These are phyloP conservation scores for Mycena leptocephala DNA, from an alignment of 768 basidiomycete genomes.

Conservation along the genomic window DNA sequence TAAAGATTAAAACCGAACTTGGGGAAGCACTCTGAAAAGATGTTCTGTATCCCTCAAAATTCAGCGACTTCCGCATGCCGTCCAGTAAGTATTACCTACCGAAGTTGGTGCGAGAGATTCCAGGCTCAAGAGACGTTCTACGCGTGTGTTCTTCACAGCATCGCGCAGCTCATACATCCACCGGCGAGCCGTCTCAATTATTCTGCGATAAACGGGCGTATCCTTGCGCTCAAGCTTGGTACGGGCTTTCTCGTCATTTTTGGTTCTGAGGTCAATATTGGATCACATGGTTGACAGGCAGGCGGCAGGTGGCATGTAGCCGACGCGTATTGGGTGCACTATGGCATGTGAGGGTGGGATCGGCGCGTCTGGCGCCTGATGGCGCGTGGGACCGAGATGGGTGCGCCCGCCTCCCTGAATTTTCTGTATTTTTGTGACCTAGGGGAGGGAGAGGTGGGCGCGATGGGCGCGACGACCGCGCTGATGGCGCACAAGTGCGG, in stretches of 20 bases:
- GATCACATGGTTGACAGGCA: too few species aligned
- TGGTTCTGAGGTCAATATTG: slow-evolving; percentile 43
- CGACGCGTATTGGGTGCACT: too few species aligned
- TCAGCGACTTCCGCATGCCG: neutral
- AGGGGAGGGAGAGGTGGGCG: too few species aligned
- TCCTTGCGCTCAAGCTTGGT: neutral
- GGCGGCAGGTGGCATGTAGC: too few species aligned
- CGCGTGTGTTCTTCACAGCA: neutral
- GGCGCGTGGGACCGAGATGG: too few species aligned
- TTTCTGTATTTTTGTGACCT: too few species aligned
- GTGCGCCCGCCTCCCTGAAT: too few species aligned
- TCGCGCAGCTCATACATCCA: neutral
- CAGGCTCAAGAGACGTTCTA: neutral
- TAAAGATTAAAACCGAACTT: slow-evolving; percentile 31
- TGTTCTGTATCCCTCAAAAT: slow-evolving; percentile 31
- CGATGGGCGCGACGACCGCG: too few species aligned
- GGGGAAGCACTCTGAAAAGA: slow-evolving; percentile 35
- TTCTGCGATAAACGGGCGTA: neutral
- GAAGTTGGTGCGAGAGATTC: neutral
- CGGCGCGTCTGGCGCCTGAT: too few species aligned
- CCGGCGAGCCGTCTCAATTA: neutral
- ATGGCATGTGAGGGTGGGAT: too few species aligned
- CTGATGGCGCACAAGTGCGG: too few species aligned
- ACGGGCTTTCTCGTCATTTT: neutral
- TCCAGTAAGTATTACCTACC: neutral